A percentile compares a stretch with the other conserved stretches of the same genome.
These are phyloP conservation scores for Papiliotrema terrestris DNA, from an alignment of 1,284 basidiomycete genomes.

Conservation along the genomic window DNA sequence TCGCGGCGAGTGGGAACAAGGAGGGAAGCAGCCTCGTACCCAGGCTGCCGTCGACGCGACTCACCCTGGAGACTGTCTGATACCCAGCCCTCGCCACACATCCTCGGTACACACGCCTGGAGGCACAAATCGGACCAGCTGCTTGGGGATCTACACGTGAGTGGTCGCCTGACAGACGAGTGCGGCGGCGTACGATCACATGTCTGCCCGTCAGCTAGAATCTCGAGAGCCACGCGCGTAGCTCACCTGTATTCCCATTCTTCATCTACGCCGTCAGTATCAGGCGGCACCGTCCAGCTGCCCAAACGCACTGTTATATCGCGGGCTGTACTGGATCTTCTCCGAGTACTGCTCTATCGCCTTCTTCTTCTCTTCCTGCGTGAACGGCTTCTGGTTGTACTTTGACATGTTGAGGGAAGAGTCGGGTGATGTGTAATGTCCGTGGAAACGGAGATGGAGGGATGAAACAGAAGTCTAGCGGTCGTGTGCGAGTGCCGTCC, in stretches of 20 bases:
- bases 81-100: conserved; percentile 48
- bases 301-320: conserved; percentile 39
- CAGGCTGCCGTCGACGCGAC: conserved; percentile 3
- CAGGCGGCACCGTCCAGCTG: neutral
- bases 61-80: conserved; percentile 48
- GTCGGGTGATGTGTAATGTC: neutral
- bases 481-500: too few species aligned
- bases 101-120: conserved; percentile 46
- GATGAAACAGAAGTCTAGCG: too few species aligned
- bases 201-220: conserved; percentile 29
- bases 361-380: conserved; percentile 44
- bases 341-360: conserved; percentile 48
- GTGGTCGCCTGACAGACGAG: neutral
- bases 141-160: conserved; percentile 42
- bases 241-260: conserved; percentile 49
- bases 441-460: too few species aligned
- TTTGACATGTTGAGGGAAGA: conserved; percentile 37
- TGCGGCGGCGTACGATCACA: conserved; percentile 41
- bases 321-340: conserved; percentile 45
- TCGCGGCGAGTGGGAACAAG: neutral
- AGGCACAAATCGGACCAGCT: conserved; percentile 45
- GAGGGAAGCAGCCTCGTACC: neutral
- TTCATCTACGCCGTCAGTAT: conserved; percentile 32
- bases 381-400: conserved; percentile 38
- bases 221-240: neutral